Base-by-base conservation (phyloP, 2,329 filamentous ascomycete genomes). In the Sporothrix pallida region DNA sequence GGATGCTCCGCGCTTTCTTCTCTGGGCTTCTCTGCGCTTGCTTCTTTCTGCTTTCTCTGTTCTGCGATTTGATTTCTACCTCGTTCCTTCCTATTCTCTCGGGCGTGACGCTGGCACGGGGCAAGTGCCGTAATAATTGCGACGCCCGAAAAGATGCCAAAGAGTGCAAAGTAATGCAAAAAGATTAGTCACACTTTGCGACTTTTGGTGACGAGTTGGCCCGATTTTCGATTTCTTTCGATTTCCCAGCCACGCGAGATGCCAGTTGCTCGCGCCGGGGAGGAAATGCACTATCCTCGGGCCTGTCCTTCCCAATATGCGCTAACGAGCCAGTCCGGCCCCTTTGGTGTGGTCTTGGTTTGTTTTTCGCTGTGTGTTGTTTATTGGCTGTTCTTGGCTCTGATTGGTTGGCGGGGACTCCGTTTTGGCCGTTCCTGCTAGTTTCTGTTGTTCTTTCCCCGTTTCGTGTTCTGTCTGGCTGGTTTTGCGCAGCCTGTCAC, bases 161-260 rank as follows among this genome's bases (percentile, higher is more conserved):
- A 37, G 31, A 37, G 31, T 37, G 31, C 31, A 37, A 37, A 37
- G 31, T 3, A 37, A 37, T 37, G 31, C 52, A 17, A 46, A 63
- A 23, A 58, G 73, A 73, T 76, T 75, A 78, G 76, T 77, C 75
- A 78, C 73, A 74, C 13, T 56, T 26, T 56, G 52, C 20, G 52
- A 56, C 52, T 23, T 20, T 37, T 37, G 7, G 31, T 37, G 31
- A 37, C 31, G 31, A 37, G 4, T 6, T 37, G 31, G 31, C 31
- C 31, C 31, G 31, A 37, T 37, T 37, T 54, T 20, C 52, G 17
- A 54, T 9, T 9, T 20, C 68, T 68, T 71, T 23, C 26, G 23
- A 23, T 23, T 52, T 70, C 37, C 50, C 71, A 68, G 71, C 71
- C 71, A 72, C 71, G 62, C 60, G 60, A 67, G 50, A 52, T 60